phyloP scores from a whole-genome alignment of 2,329 filamentous ascomycete species.

The Alternaria gaisen region DNA sequence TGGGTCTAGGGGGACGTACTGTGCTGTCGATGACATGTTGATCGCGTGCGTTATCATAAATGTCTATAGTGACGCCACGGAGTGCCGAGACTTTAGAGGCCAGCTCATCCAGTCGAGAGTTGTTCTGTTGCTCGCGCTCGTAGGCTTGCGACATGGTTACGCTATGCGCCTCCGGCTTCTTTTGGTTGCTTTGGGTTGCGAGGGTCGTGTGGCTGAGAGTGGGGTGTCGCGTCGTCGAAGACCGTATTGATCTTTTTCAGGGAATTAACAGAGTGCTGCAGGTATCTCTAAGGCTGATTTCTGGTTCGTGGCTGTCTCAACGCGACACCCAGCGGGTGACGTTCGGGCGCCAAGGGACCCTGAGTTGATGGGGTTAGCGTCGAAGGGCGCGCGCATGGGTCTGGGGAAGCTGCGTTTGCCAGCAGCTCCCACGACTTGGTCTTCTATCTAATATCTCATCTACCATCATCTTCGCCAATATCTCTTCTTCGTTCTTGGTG shows the following conservation, averaged over 20 bases:
- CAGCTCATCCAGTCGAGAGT: conserved; percentile 90
- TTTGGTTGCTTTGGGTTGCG: neutral
- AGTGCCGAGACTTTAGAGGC: conserved; percentile 90
- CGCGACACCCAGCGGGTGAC: conserved; percentile 11
- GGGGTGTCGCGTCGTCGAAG: neutral
- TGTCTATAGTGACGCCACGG: conserved; percentile 93
- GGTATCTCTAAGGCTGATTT: neutral
- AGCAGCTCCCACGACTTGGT: neutral
- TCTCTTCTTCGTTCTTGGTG: neutral
- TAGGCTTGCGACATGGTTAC: conserved; percentile 64
- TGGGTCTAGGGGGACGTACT: conserved; percentile 60
- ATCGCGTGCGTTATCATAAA: conserved; percentile 92
- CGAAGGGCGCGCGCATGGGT: neutral
- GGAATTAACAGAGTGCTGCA: neutral
- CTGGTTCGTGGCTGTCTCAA: neutral
- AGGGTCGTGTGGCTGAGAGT: neutral
- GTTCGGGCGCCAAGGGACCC: conserved; percentile 24
- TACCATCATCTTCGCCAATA: too few species aligned
- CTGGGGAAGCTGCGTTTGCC: conserved; percentile 5
- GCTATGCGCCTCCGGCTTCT: conserved; percentile 1
- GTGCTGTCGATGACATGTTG: conserved; percentile 91
- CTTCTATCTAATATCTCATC: neutral
- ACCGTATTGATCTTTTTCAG: neutral
- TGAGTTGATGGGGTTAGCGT: conserved; percentile 15
- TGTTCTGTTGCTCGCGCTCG: conserved; percentile 81